A percentile compares a stretch with the other conserved stretches of the same genome.
Evolutionary conservation across 148 eudicot species (phyloP).

Genomic region (Heliosperma pusillum): DNA sequence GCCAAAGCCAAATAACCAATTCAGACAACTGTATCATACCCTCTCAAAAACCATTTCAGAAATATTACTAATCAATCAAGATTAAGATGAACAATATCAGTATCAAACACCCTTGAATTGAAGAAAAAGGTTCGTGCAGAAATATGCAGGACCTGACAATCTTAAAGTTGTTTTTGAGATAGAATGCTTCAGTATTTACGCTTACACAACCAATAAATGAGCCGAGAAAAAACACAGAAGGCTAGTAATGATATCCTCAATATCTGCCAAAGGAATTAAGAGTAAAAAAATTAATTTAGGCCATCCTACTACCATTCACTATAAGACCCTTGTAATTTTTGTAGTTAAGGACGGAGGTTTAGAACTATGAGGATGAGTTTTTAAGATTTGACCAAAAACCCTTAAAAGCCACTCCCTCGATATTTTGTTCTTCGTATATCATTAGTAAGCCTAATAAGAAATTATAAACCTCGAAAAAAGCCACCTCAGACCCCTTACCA

Average conservation of each 20-base stretch:
- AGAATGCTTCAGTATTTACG: neutral
- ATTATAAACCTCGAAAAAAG: no score
- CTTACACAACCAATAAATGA: neutral
- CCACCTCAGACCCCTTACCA: no score
- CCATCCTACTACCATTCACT: neutral
- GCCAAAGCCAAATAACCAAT: constrained; percentile 20
- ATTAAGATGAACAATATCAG: neutral
- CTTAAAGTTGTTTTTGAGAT: neutral
- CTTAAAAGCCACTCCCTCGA: neutral
- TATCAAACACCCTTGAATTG: neutral
- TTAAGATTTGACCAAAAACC: neutral
- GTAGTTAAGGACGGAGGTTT: neutral
- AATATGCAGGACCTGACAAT: neutral
- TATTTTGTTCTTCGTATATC: no score
- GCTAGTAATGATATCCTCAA: neutral
- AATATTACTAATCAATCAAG: neutral
- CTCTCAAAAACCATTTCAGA: neutral
- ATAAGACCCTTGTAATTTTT: neutral
- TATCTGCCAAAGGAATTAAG: neutral
- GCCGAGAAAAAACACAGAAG: neutral
- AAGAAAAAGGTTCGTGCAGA: neutral
- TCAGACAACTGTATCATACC: constrained; percentile 6
- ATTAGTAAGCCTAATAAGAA: neutral
- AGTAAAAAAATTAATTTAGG: neutral
- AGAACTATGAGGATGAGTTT: neutral